Conservation (phyloP, 208 protist species). For the Leishmania tropica region DNA sequence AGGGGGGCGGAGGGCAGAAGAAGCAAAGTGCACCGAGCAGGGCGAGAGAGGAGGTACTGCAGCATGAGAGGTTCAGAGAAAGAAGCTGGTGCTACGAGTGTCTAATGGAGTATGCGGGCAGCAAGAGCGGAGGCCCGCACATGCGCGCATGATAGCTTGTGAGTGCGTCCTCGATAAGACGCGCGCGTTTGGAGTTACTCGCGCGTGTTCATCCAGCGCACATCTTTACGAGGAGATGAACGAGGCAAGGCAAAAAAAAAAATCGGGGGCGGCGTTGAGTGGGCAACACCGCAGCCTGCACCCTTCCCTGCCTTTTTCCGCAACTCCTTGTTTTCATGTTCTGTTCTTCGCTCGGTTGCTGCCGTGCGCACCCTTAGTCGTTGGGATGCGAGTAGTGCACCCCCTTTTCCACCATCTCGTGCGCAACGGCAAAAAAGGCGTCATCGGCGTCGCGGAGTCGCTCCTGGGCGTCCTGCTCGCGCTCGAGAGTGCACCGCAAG, state of each 20-base stretch:
- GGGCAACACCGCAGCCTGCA: background rate
- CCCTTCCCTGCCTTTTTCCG: background rate
- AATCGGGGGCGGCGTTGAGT: background rate
- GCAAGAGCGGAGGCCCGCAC: background rate
- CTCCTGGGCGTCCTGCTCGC: conserved; percentile 32
- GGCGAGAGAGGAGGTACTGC: background rate
- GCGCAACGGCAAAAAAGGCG: conserved; percentile 60
- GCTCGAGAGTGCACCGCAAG: conserved; percentile 25
- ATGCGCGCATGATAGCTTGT: background rate
- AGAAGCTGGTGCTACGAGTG: background rate
- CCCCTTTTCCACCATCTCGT: conserved; percentile 69
- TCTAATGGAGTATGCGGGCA: background rate
- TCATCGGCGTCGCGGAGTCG: conserved; percentile 44
- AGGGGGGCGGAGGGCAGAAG: background rate
- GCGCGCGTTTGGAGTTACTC: background rate
- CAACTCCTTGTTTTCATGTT: background rate
- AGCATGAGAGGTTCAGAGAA: background rate
- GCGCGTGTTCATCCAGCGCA: background rate
- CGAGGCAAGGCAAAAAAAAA: background rate
- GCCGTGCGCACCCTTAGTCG: conserved; percentile 30
- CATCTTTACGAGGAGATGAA: background rate
- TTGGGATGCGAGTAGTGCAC: conserved; percentile 45
- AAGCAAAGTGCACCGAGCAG: background rate
- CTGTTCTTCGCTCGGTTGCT: background rate
- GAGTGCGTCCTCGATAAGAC: background rate